phyloP scores from a whole-genome alignment of 148 eudicot species.

The Talinum fruticosum region DNA sequence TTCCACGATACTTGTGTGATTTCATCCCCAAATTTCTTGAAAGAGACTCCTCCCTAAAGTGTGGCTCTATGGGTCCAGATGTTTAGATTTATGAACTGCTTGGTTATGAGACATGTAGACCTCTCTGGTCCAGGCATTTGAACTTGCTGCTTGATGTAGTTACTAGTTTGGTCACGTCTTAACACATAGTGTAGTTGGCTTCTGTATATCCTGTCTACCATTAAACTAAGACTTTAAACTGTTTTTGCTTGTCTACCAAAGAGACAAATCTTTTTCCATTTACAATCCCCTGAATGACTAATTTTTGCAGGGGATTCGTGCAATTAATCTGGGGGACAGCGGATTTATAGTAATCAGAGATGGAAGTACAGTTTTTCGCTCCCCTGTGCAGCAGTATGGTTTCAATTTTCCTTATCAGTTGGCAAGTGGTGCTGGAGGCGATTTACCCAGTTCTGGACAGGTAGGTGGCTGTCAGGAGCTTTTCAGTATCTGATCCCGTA shows the following conservation, averaged over 20 bases:
- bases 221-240: background rate
- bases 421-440: constrained; percentile 45
- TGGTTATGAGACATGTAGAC: no score
- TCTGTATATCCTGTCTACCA: background rate
- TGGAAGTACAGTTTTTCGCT: constrained; percentile 65
- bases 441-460: constrained; percentile 90
- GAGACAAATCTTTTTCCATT: background rate
- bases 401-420: constrained; percentile 91
- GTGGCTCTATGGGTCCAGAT: no score
- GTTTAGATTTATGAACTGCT: no score
- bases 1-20: no score
- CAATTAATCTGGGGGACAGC: constrained; percentile 94
- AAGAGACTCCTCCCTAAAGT: background rate
- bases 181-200: background rate
- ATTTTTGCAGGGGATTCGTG: constrained; percentile 63
- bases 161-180: background rate
- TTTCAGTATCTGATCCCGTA: background rate
- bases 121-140: background rate
- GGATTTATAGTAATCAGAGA: constrained; percentile 81
- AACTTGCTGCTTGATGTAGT: constrained; percentile 9
- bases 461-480: constrained; percentile 27
- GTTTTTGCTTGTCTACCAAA: background rate
- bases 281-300: background rate
- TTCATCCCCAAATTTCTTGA: background rate
- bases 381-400: constrained; percentile 81